Evolutionary conservation across 2,329 filamentous ascomycete genomes (phyloP).

Genomic region (Botrytis squamosa): DNA sequence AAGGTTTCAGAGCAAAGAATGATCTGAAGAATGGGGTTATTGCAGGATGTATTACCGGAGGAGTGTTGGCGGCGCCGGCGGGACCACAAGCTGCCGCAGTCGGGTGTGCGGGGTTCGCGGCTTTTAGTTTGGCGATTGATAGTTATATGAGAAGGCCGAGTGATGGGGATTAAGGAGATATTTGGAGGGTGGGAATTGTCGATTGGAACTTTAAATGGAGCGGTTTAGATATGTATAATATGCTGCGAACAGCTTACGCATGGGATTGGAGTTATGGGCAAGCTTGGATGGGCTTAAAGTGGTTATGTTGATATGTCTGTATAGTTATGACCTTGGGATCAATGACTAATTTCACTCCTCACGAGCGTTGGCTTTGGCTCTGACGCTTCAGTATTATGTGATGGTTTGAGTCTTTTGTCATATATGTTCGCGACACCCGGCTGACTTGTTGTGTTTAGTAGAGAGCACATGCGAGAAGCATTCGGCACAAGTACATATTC

Average conservation of each 20-base stretch:
- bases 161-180: conserved; percentile 46
- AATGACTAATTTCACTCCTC: conserved; percentile 11
- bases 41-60: conserved; percentile 88
- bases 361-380: not conserved
- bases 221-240: conserved; percentile 11
- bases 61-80: conserved; percentile 79
- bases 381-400: not conserved
- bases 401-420: not conserved
- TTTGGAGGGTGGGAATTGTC: not conserved
- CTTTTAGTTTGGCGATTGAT: conserved; percentile 90
- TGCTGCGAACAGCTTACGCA: conserved; percentile 12
- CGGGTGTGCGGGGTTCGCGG: conserved; percentile 90
- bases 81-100: conserved; percentile 86
- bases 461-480: too few species aligned
- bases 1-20: conserved; percentile 90
- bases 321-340: conserved; percentile 12
- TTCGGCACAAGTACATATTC: not conserved
- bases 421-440: not conserved
- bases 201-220: not conserved
- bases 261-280: conserved; percentile 18
- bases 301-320: conserved; percentile 10
- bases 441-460: not conserved
- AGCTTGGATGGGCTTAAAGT: conserved; percentile 11
- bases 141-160: conserved; percentile 80
- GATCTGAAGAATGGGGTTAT: conserved; percentile 84